Evolutionary conservation across 2,329 filamentous ascomycete species (phyloP), one percentile per base, ranked within the genome.

Genomic region (Colletotrichum brevisporum): DNA sequence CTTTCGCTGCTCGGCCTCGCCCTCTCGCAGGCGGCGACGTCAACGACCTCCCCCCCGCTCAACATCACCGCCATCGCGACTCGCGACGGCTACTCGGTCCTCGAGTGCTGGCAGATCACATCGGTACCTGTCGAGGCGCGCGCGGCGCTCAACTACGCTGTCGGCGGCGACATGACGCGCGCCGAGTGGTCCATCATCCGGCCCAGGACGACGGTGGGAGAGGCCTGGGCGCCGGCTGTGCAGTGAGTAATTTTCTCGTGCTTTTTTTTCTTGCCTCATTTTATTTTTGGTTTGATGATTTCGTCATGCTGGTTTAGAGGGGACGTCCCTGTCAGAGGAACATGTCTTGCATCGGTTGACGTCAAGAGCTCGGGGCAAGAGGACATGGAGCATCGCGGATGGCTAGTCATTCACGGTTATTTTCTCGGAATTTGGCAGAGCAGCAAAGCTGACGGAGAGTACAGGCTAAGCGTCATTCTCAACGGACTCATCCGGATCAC

Each of bases 61-160:
- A 85, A 83, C 71, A 69, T 85, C 60, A 85, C 83, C 4, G 78
- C 82, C 18, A 68, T 85, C 27, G 74, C 73, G 51, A 79, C 78
- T 1, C 72, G 70, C 16, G 74, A 81, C 61, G 79, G 79, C 62
- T 74, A 75, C 5, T 85, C 83, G 9, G 77, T 76, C 8, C 72
- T 85, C 5, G 81, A 85, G 74, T 85, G 83, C 78, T 85, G 83
- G 83, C 78, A 82, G 65, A 71, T 85, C 36, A n/a, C 45, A 6
- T 57, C 67, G 6, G 26, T 67, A 12, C 67, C 67, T 9, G 72
- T 74, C 21, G 73, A 74, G 2, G 76, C 76, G 51, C 75, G 73
- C 71, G 75, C 76, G 2, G 78, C 78, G 2, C 56, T 72, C 50
- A 79, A 79, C 63, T 79, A 78, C 63, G 67, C 63, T 10, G 31